Evolutionary conservation across 2,329 filamentous ascomycete genomes (phyloP).

Genomic region (Tolypocladium nubicola): DNA sequence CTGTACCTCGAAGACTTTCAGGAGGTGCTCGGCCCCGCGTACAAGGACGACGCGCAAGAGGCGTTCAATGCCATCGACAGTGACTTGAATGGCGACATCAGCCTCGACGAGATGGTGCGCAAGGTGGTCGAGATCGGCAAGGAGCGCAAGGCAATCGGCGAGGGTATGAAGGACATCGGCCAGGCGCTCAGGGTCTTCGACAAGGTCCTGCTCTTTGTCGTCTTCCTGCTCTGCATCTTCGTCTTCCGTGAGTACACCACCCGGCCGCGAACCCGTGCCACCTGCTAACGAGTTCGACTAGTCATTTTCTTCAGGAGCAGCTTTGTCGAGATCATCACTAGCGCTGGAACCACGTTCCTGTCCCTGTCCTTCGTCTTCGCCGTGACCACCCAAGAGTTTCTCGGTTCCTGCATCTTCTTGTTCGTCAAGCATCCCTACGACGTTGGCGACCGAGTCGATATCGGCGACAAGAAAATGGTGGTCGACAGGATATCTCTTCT

Average conservation of each 20-base stretch:
- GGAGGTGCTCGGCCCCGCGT: slow-evolving; percentile 73
- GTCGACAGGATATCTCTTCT: slow-evolving; percentile 93
- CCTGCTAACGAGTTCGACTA: slow-evolving; percentile 13
- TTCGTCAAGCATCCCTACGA: slow-evolving; percentile 99
- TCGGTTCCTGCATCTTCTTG: slow-evolving; percentile 97
- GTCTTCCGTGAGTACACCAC: slow-evolving; percentile 55
- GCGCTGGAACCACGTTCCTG: slow-evolving; percentile 81
- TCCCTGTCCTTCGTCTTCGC: slow-evolving; percentile 97
- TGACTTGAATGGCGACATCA: slow-evolving; percentile 89
- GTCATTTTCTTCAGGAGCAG: slow-evolving; percentile 81
- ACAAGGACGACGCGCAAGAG: slow-evolving; percentile 72
- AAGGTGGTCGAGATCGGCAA: slow-evolving; percentile 76
- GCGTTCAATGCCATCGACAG: slow-evolving; percentile 72
- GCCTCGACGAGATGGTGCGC: slow-evolving; percentile 87
- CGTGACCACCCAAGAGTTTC: slow-evolving; percentile 81
- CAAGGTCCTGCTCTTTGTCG: slow-evolving; percentile 70
- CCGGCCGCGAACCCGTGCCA: background rate
- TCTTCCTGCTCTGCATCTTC: slow-evolving; percentile 70
- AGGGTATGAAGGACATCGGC: slow-evolving; percentile 95
- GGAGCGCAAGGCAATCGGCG: slow-evolving; percentile 77
- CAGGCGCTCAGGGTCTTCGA: slow-evolving; percentile 89
- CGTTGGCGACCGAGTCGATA: slow-evolving; percentile 87
- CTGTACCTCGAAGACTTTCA: slow-evolving; percentile 72
- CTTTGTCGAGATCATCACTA: slow-evolving; percentile 77
- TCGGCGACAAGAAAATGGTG: slow-evolving; percentile 57